Evolutionary conservation across 2,329 filamentous ascomycete species (phyloP).

Genomic region (Pseudogymnoascus sp.): DNA sequence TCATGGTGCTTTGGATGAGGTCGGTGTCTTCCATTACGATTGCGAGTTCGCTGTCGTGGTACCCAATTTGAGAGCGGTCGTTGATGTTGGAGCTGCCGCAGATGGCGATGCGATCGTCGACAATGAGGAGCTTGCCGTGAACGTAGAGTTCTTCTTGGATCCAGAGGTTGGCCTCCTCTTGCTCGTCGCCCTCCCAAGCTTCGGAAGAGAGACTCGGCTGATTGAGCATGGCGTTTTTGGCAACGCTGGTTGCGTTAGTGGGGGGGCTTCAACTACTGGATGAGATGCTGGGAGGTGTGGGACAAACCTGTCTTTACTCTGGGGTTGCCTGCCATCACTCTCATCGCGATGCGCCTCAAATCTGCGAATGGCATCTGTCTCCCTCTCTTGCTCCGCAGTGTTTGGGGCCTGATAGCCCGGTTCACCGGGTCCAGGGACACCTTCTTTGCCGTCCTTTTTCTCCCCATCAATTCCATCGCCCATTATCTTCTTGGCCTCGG

Average conservation of each 20-base stretch:
- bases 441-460: slow-evolving; percentile 31
- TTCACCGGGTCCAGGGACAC: neutral
- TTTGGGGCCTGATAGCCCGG: slow-evolving; percentile 25
- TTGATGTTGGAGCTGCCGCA: slow-evolving; percentile 88
- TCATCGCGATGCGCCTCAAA: slow-evolving; percentile 42
- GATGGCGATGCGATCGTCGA: slow-evolving; percentile 75
- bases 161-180: slow-evolving; percentile 77
- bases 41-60: slow-evolving; percentile 83
- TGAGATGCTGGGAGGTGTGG: neutral
- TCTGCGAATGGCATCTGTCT: slow-evolving; percentile 39
- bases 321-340: slow-evolving; percentile 24
- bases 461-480: slow-evolving; percentile 57
- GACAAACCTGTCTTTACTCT: slow-evolving; percentile 20
- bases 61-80: slow-evolving; percentile 77
- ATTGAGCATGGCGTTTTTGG: slow-evolving; percentile 74
- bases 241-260: slow-evolving; percentile 40
- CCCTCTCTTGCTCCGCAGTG: slow-evolving; percentile 32
- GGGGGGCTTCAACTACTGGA: slow-evolving; percentile 28
- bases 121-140: slow-evolving; percentile 83
- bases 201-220: slow-evolving; percentile 57
- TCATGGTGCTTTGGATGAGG: slow-evolving; percentile 63
- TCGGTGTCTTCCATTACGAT: slow-evolving; percentile 83
- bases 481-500: slow-evolving; percentile 85
- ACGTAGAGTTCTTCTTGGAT: slow-evolving; percentile 96
- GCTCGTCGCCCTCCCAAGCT: slow-evolving; percentile 61